Evolutionary conservation across 2,329 filamentous ascomycete species (phyloP).

Genomic region (Escovopsis weberi): DNA sequence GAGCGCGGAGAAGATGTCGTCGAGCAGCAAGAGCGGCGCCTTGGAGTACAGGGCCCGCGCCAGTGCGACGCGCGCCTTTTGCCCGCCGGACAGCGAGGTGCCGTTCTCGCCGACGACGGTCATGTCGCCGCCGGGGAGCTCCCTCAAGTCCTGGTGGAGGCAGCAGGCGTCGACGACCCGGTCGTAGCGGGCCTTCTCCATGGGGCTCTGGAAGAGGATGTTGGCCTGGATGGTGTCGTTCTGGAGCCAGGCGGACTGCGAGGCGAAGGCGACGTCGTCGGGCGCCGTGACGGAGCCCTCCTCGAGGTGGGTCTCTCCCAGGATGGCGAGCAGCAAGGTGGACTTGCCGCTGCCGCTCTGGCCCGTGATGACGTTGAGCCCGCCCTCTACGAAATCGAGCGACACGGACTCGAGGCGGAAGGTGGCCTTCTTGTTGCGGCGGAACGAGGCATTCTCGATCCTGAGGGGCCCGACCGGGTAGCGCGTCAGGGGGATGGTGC

Average conservation of each 20-base stretch:
- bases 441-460: constrained; percentile 32
- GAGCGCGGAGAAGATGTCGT: constrained; percentile 45
- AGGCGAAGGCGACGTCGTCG: constrained; percentile 39
- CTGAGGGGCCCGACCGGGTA: constrained; percentile 35
- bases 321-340: constrained; percentile 36
- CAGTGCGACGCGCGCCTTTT: constrained; percentile 41
- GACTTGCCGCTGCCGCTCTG: constrained; percentile 44
- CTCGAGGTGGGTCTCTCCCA: constrained; percentile 39
- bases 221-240: constrained; percentile 41
- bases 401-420: constrained; percentile 35
- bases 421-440: constrained; percentile 32
- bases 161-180: constrained; percentile 41
- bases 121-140: constrained; percentile 34
- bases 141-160: constrained; percentile 33
- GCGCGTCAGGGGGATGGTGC: constrained; percentile 30
- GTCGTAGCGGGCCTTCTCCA: constrained; percentile 39
- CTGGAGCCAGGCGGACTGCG: constrained; percentile 43
- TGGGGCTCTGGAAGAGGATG: constrained; percentile 36
- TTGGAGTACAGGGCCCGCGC: constrained; percentile 44
- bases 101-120: constrained; percentile 41
- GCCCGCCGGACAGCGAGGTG: constrained; percentile 39
- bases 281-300: constrained; percentile 32
- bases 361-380: constrained; percentile 39
- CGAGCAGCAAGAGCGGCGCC: constrained; percentile 38
- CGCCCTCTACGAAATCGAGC: constrained; percentile 37